A percentile compares a stretch with the other conserved stretches of the same genome.
phyloP scores from a whole-genome alignment of 495 filamentous ascomycete species.

The Rostrohypoxylon terebratum region DNA sequence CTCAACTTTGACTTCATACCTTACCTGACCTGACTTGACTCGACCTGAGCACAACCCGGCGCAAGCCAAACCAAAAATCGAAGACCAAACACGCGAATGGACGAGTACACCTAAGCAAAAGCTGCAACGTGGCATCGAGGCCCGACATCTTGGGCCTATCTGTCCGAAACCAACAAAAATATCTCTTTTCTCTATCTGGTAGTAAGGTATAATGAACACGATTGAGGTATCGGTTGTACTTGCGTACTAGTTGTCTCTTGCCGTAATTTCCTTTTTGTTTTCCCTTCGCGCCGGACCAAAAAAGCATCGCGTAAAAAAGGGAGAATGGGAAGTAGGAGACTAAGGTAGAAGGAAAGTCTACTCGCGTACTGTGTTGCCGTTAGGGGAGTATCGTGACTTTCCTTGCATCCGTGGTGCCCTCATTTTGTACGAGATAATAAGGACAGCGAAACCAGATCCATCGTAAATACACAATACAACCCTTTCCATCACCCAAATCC shows the following conservation, averaged over 20 bases:
- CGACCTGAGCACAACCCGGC: background rate
- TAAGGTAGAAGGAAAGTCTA: background rate
- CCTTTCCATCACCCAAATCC: conserved; percentile 27
- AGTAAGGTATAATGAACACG: conserved; percentile 28
- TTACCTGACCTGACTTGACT: conserved; percentile 3
- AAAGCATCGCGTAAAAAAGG: conserved; percentile 22
- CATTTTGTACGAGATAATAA: conserved; percentile 25
- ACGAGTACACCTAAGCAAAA: conserved; percentile 4
- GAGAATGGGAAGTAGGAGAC: conserved; percentile 1
- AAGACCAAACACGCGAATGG: conserved; percentile 18
- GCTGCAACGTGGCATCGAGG: conserved; percentile 42
- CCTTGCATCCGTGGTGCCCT: conserved; percentile 13
- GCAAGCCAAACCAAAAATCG: background rate
- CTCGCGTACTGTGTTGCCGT: conserved; percentile 14
- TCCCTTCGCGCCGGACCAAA: conserved; percentile 28
- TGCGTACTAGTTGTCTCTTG: conserved; percentile 42
- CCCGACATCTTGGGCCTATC: conserved; percentile 10
- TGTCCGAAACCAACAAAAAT: conserved; percentile 27
- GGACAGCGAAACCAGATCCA: conserved; percentile 36
- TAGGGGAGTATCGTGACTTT: background rate
- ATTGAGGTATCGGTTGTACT: conserved; percentile 37
- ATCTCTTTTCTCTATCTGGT: conserved; percentile 32
- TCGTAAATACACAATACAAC: conserved; percentile 28
- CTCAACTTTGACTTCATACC: conserved; percentile 47
- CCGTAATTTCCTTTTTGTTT: conserved; percentile 32